These are phyloP conservation scores for Fusarium sp. DNA, from an alignment of 2,329 filamentous ascomycete species.

Conservation along the genomic window DNA sequence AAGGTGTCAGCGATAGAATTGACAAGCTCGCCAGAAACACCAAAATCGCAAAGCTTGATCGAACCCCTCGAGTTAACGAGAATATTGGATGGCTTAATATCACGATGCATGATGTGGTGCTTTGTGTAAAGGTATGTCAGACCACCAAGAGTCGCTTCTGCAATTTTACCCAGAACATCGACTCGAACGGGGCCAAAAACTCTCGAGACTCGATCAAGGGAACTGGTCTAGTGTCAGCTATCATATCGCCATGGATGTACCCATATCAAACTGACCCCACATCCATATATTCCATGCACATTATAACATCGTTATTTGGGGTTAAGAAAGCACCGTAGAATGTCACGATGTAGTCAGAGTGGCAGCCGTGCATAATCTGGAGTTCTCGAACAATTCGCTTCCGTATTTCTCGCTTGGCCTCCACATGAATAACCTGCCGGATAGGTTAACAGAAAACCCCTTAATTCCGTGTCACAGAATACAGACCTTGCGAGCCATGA, in stretches of 20 bases:
- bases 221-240: conserved; percentile 61
- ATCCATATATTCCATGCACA: conserved; percentile 99
- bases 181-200: conserved; percentile 95
- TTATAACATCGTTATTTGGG: conserved; percentile 95
- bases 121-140: conserved; percentile 94
- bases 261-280: conserved; percentile 76
- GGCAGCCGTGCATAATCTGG: conserved; percentile 98
- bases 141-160: conserved; percentile 92
- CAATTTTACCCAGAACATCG: conserved; percentile 96
- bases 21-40: conserved; percentile 96
- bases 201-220: conserved; percentile 91
- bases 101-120: conserved; percentile 98
- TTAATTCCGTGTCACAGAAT: not conserved
- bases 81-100: conserved; percentile 98
- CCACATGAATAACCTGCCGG: conserved; percentile 90
- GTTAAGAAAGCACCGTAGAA: conserved; percentile 99
- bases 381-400: conserved; percentile 97
- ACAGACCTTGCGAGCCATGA: conserved; percentile 95
- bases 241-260: too few relatives aligned
- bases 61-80: conserved; percentile 92
- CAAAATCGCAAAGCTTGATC: conserved; percentile 98
- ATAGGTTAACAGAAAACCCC: conserved; percentile 27
- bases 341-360: conserved; percentile 95
- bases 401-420: conserved; percentile 95
- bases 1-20: conserved; percentile 99